Conservation (phyloP, 2,329 filamentous ascomycete species). For the Exophiala xenobiotica region DNA sequence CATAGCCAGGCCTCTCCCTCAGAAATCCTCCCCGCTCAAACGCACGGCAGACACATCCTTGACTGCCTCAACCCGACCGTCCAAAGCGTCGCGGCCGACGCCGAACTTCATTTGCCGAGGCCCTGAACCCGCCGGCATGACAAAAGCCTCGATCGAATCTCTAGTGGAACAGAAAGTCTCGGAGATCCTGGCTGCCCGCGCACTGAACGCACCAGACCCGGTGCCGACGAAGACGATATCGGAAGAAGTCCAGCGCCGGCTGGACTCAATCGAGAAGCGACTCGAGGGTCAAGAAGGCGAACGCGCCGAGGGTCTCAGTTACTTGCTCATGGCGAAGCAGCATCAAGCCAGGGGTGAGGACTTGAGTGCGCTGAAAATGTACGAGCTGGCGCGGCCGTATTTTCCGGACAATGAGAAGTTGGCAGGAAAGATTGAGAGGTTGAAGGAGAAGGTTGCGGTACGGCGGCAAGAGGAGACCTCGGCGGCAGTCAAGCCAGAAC, state of each 20-base stretch:
- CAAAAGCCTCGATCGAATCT: constrained; percentile 75
- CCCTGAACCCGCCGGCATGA: constrained; percentile 38
- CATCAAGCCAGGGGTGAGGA: constrained; percentile 83
- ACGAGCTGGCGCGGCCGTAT: constrained; percentile 76
- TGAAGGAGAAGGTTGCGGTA: constrained; percentile 55
- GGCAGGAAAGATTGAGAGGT: constrained; percentile 53
- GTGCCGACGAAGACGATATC: constrained; percentile 57
- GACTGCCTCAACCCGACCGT: constrained; percentile 41
- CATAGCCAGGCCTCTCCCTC: constrained; percentile 26
- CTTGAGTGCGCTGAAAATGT: constrained; percentile 75
- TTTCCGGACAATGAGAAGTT: constrained; percentile 84
- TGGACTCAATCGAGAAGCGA: constrained; percentile 83
- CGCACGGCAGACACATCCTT: constrained; percentile 37
- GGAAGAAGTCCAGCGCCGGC: constrained; percentile 73
- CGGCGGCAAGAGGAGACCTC: constrained; percentile 11
- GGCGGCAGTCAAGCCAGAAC: background rate
- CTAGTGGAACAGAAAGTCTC: constrained; percentile 90
- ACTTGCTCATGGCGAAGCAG: constrained; percentile 86
- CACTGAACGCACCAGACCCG: constrained; percentile 32
- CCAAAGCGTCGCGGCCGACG: constrained; percentile 43
- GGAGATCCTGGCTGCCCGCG: constrained; percentile 73
- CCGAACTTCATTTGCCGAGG: constrained; percentile 27
- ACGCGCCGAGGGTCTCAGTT: constrained; percentile 78
- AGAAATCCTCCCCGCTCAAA: constrained; percentile 45
- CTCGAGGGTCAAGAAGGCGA: constrained; percentile 75